Conservation (phyloP, 108 stramenopile genomes). For the Nannochloropsis salina region DNA sequence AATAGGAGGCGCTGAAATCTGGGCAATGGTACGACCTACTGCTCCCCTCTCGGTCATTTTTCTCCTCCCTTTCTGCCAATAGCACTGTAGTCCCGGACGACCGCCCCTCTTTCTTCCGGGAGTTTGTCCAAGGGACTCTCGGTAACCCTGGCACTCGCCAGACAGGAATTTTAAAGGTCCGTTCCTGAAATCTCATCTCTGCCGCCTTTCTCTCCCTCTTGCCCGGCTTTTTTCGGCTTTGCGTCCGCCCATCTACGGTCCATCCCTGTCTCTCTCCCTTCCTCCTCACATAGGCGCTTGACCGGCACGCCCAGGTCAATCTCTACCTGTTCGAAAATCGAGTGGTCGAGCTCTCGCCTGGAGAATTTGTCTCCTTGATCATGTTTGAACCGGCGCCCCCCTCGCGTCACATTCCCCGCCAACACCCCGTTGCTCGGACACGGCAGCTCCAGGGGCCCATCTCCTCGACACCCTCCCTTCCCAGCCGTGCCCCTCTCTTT, state of each 20-base stretch:
- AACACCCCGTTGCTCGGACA: background rate
- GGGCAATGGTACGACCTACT: background rate
- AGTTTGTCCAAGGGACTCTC: background rate
- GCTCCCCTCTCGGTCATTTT: background rate
- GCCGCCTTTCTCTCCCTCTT: background rate
- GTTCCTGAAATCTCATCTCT: too few relatives aligned
- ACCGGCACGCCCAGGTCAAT: background rate
- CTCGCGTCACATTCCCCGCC: background rate
- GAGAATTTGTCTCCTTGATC: background rate
- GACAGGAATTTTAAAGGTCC: too few relatives aligned
- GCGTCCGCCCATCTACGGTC: background rate
- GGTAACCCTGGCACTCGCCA: too few relatives aligned
- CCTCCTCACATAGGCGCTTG: background rate
- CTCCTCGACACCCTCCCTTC: background rate
- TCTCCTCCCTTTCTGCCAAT: background rate
- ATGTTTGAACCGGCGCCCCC: background rate
- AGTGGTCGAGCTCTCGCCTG: background rate
- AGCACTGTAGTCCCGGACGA: background rate
- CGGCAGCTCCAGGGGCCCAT: background rate
- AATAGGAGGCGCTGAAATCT: background rate
- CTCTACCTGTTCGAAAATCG: background rate
- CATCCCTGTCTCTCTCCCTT: background rate
- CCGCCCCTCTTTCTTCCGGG: background rate
- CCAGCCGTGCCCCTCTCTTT: background rate
- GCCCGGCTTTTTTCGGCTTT: background rate